phyloP scores from a whole-genome alignment of 2,329 filamentous ascomycete species.

The Cadophora sp. region DNA sequence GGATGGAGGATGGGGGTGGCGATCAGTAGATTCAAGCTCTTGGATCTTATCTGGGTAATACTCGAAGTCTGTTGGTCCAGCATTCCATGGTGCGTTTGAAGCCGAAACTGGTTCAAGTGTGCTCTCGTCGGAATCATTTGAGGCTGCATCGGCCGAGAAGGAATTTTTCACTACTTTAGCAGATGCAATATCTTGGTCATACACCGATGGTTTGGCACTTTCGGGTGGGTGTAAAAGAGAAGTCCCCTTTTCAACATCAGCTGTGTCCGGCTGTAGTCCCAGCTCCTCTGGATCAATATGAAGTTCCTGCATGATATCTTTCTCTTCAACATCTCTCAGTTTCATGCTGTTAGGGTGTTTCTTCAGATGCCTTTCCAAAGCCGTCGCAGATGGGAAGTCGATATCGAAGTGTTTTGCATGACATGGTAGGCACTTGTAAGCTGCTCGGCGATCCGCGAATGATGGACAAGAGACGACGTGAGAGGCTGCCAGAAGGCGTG shows the following conservation, averaged over 20 bases:
- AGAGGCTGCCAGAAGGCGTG: not conserved
- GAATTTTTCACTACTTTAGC: not conserved
- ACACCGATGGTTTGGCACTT: not conserved
- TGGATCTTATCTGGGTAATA: not conserved
- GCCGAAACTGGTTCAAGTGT: not conserved
- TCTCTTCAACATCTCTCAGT: not conserved
- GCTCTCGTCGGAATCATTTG: not conserved
- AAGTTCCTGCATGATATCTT: not conserved
- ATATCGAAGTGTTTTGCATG: conserved; percentile 12
- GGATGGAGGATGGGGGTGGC: not conserved
- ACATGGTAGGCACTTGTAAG: conserved; percentile 7
- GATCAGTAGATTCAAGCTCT: not conserved
- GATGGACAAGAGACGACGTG: conserved; percentile 2
- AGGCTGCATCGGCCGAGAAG: not conserved
- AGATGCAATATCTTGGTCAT: not conserved
- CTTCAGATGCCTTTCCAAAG: conserved; percentile 1
- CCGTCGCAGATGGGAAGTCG: conserved; percentile 4
- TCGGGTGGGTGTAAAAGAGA: not conserved
- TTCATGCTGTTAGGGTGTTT: not conserved
- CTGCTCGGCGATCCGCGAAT: conserved; percentile 5
- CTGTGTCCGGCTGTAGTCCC: not conserved
- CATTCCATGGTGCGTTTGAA: not conserved
- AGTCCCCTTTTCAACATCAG: not conserved
- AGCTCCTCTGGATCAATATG: not conserved
- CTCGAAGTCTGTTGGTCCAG: not conserved